These are phyloP conservation scores for Handroanthus guayacan DNA, from an alignment of 257 asterid genomes.

Conservation along the genomic window DNA sequence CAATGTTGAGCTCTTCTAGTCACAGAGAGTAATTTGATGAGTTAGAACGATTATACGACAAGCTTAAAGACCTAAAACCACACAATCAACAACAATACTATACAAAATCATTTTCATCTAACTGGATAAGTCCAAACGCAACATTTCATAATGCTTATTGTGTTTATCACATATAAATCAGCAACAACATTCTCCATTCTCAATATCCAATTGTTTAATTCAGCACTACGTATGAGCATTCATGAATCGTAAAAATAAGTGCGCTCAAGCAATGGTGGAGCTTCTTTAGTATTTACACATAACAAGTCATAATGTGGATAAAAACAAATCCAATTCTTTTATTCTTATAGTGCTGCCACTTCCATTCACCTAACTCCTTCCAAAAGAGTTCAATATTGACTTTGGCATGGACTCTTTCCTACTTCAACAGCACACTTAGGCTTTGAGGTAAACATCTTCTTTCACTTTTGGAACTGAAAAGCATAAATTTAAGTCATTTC, in stretches of 20 bases:
- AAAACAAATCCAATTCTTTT: slow-evolving; percentile 1
- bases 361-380: not conserved
- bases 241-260: slow-evolving; percentile 20
- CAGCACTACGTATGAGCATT: slow-evolving; percentile 10
- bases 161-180: slow-evolving; percentile 19
- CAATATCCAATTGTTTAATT: slow-evolving; percentile 1
- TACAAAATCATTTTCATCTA: slow-evolving; percentile 2
- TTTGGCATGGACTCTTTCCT: too few relatives aligned
- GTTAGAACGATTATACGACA: not conserved
- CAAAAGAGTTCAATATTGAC: not conserved
- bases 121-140: slow-evolving; percentile 7
- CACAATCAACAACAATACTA: not conserved
- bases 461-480: not conserved
- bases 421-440: not conserved
- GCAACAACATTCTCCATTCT: slow-evolving; percentile 12
- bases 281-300: slow-evolving; percentile 8
- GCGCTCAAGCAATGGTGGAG: not conserved
- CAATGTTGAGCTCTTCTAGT: too few relatives aligned
- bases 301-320: slow-evolving; percentile 15
- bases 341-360: not conserved
- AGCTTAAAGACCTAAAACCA: not conserved
- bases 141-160: not conserved
- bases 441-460: not conserved
- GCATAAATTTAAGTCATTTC: not conserved
- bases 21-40: too few relatives aligned